A percentile compares a stretch with the other conserved stretches of the same genome.
Conservation (phyloP, 2,329 filamentous ascomycete species). For the Teratosphaeria viscida region DNA sequence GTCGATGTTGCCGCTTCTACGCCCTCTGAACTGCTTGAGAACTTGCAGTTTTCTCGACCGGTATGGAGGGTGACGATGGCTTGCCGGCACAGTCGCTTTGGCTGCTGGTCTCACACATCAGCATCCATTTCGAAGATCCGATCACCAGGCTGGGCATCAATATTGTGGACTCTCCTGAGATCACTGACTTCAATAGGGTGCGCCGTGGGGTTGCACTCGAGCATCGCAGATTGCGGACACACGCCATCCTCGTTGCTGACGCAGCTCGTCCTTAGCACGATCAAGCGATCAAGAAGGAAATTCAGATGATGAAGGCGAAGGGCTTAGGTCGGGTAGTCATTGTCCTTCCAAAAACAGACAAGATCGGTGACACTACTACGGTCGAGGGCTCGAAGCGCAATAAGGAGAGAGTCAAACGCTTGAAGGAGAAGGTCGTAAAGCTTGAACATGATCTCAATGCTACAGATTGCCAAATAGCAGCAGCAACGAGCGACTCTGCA, state of each 20-base stretch:
- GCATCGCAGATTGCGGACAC: neutral
- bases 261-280: neutral
- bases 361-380: neutral
- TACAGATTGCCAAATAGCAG: neutral
- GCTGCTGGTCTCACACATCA: neutral
- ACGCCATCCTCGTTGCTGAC: neutral
- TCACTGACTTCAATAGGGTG: neutral
- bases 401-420: neutral
- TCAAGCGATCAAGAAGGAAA: neutral
- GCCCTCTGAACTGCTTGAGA: neutral
- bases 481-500: neutral
- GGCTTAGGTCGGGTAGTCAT: neutral
- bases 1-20: neutral
- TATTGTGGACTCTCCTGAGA: neutral
- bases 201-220: neutral
- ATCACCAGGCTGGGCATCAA: neutral
- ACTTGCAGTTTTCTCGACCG: neutral
- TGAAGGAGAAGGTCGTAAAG: neutral
- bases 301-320: neutral
- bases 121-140: neutral
- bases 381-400: neutral
- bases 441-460: neutral
- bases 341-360: neutral
- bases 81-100: neutral
- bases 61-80: neutral